Base-by-base conservation (phyloP, 2,329 filamentous ascomycete species). In the Fusarium tjaetaba region DNA sequence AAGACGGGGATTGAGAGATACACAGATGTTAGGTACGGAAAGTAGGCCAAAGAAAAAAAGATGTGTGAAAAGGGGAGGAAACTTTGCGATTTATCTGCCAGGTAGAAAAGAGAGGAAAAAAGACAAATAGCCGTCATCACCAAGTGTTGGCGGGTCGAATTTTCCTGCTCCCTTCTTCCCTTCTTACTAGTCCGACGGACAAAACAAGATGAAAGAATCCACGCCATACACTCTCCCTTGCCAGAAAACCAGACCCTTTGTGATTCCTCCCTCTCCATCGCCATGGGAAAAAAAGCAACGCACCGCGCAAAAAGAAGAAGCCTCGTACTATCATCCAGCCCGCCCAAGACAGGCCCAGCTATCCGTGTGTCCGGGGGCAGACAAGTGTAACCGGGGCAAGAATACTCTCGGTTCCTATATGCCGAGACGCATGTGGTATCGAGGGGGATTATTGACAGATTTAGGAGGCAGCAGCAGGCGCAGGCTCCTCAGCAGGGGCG, bases 391-490 rank as follows among this genome's bases (percentile, higher is more conserved):
- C 76, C 70, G 70, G 75, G 77, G 78, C 77, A 76, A 75, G 70
- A 77, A 75, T 62, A 78, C 80, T 80, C 79, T 82, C 81, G 80
- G 79, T 78, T 78, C 77, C 79, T 73, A 68, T 73, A 74, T 75
- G 78, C 81, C 81, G 79, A 83, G 79, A 82, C 77, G 80, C 78
- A 77, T 77, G 78, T 82, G 80, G 80, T 82, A 82, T 84, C 81
- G 76, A 73, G 70, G 77, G 73, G 71, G 73, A 77, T 74, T 73
- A 80, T 76, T 74, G 69, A 67, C 72, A 79, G 65, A 85, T 86
- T 73, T 90, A 90, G 76, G 88, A 89, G 76, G 88, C 82, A 72
- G 88, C 86, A 72, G 84, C 80, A 73, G 84, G 79, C 57, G 83
- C 82, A 69, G 83, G 78, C 80, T 84, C 83, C 74, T 84, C 83